Percentiles rank a stretch among this genome's conserved stretches.
These are phyloP conservation scores for Alternaria brassicae DNA, from an alignment of 2,329 filamentous ascomycete genomes.

Conservation along the genomic window DNA sequence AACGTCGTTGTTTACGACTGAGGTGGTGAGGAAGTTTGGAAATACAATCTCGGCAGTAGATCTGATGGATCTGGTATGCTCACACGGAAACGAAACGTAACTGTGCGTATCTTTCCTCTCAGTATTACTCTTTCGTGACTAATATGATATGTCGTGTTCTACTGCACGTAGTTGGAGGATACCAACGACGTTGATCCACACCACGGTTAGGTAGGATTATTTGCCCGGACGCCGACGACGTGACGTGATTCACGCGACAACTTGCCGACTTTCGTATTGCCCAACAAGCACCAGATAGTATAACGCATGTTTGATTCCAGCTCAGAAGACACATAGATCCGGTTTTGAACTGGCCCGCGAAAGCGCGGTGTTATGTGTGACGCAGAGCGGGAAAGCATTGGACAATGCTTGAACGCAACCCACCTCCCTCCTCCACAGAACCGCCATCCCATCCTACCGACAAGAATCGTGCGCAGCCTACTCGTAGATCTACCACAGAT, in stretches of 20 bases:
- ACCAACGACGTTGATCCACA: background rate
- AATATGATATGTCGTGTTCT: background rate
- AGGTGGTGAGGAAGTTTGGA: background rate
- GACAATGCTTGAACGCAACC: background rate
- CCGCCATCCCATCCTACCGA: background rate
- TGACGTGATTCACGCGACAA: background rate
- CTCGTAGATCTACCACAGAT: background rate
- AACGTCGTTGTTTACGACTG: background rate
- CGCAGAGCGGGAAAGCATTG: background rate
- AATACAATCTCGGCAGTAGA: background rate
- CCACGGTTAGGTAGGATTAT: background rate
- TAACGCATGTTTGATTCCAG: background rate
- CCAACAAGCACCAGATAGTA: background rate
- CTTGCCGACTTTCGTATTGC: background rate
- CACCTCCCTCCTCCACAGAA: background rate
- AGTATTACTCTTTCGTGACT: background rate
- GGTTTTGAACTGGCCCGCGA: too few relatives aligned
- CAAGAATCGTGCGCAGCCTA: background rate
- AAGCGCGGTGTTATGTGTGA: background rate
- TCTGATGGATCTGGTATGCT: background rate
- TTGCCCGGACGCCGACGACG: background rate
- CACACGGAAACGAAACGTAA: background rate
- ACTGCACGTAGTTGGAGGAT: background rate
- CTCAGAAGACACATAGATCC: background rate
- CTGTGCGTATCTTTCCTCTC: background rate